phyloP scores from a whole-genome alignment of 73 alveolate species.

The Paraurostyla sp. region DNA sequence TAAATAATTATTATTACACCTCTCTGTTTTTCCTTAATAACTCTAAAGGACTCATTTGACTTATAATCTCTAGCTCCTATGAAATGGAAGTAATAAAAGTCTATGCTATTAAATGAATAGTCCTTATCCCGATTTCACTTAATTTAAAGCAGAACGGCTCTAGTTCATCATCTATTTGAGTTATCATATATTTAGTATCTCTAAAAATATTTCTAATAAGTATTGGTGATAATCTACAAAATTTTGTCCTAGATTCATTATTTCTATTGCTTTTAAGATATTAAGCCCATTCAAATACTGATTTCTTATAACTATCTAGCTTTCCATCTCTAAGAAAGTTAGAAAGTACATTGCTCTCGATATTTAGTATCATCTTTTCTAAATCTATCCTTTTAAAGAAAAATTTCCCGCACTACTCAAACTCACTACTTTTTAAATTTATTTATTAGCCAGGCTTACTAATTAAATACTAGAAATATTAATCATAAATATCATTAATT shows the following conservation, averaged over 20 bases:
- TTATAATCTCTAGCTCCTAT: neutral
- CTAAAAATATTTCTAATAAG: neutral
- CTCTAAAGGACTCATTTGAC: neutral
- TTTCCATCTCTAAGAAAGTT: neutral
- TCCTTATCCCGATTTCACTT: neutral
- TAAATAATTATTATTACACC: neutral
- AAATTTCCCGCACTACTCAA: neutral
- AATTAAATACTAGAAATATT: too few relatives aligned
- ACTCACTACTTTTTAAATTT: neutral
- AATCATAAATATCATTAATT: too few relatives aligned
- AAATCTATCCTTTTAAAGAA: neutral
- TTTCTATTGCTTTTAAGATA: neutral
- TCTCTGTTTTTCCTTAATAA: neutral
- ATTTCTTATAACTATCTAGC: neutral
- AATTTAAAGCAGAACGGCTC: conserved; percentile 38
- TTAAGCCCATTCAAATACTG: neutral
- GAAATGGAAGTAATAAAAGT: neutral
- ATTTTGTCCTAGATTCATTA: neutral
- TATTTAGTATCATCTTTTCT: neutral
- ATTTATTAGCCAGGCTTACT: too few relatives aligned
- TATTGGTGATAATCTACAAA: neutral
- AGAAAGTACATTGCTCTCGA: neutral
- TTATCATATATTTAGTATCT: neutral
- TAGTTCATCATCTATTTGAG: conserved; percentile 12
- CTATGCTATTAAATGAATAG: conserved; percentile 8